phyloP scores from a whole-genome alignment of 139 green algal species.

The Chloropicon primus region DNA sequence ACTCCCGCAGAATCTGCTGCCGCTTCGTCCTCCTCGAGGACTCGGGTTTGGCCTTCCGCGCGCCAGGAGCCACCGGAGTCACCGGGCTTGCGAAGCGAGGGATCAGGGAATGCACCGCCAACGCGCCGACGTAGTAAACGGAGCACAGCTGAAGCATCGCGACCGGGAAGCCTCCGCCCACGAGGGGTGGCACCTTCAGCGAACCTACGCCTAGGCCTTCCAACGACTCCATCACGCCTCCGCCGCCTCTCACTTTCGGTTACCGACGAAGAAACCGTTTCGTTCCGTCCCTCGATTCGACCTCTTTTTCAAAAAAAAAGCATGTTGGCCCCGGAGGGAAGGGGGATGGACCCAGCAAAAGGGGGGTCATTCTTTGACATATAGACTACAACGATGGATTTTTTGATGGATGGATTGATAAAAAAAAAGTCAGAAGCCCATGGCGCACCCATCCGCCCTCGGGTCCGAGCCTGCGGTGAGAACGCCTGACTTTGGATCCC shows the following conservation, averaged over 20 bases:
- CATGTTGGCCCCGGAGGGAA: too few relatives aligned
- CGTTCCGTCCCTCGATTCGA: too few relatives aligned
- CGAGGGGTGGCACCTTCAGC: neutral
- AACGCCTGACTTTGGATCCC: constrained; percentile 30
- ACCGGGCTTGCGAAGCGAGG: neutral
- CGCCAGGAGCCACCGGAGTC: neutral
- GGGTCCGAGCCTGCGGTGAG: constrained; percentile 46
- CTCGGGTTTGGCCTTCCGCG: too few relatives aligned
- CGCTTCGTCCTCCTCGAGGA: too few relatives aligned
- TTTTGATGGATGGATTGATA: too few relatives aligned
- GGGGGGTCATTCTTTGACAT: too few relatives aligned
- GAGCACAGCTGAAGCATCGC: neutral
- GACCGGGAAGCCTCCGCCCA: neutral
- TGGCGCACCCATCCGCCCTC: constrained; percentile 36
- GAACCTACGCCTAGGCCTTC: neutral
- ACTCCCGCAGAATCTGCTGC: neutral
- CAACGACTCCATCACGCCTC: neutral
- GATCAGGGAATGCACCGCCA: neutral
- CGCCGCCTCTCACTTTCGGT: neutral
- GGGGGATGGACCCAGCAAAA: too few relatives aligned
- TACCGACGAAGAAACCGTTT: too few relatives aligned
- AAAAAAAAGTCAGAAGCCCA: constrained; percentile 44
- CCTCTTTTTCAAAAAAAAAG: too few relatives aligned
- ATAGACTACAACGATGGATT: too few relatives aligned
- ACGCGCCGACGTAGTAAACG: neutral